Conservation (phyloP, 495 filamentous ascomycete genomes). For the Hypoxylon crocopeplum region DNA sequence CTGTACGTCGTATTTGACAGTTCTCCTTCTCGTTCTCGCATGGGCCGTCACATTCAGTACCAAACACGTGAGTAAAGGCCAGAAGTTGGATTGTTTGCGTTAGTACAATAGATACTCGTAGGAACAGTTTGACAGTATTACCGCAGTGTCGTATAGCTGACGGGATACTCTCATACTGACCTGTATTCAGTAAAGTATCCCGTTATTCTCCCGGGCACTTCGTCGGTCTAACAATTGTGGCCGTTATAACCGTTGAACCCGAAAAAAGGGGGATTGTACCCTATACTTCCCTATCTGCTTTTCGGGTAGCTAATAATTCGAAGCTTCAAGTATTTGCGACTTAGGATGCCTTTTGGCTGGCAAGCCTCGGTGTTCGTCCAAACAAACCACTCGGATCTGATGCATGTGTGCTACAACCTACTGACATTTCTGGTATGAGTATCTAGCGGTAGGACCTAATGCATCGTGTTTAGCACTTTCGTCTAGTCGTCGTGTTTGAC, state of each 20-base stretch:
- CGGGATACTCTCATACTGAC: neutral
- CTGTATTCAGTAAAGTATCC: constrained; percentile 8
- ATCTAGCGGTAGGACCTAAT: constrained; percentile 3
- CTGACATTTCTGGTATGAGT: constrained; percentile 1
- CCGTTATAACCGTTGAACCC: constrained; percentile 12
- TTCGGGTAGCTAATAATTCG: too few relatives aligned
- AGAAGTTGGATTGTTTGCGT: neutral
- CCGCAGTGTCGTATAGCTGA: constrained; percentile 21
- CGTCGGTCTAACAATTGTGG: constrained; percentile 25
- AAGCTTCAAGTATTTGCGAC: constrained; percentile 3
- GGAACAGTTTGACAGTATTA: too few relatives aligned
- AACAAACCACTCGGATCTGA: constrained; percentile 17
- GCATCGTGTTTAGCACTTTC: neutral
- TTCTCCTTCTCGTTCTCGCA: neutral
- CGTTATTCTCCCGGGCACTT: constrained; percentile 27
- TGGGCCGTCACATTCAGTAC: constrained; percentile 5
- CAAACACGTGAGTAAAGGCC: constrained; percentile 3
- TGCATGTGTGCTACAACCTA: constrained; percentile 14
- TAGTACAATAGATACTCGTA: too few relatives aligned
- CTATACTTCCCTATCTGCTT: constrained; percentile 19
- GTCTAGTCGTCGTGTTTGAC: constrained; percentile 24
- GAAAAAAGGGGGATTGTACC: constrained; percentile 3
- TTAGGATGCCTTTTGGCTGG: too few relatives aligned
- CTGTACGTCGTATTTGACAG: neutral
- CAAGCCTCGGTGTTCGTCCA: too few relatives aligned